Conservation (phyloP, 345 rosid genomes). For the Trapa bicornis region DNA sequence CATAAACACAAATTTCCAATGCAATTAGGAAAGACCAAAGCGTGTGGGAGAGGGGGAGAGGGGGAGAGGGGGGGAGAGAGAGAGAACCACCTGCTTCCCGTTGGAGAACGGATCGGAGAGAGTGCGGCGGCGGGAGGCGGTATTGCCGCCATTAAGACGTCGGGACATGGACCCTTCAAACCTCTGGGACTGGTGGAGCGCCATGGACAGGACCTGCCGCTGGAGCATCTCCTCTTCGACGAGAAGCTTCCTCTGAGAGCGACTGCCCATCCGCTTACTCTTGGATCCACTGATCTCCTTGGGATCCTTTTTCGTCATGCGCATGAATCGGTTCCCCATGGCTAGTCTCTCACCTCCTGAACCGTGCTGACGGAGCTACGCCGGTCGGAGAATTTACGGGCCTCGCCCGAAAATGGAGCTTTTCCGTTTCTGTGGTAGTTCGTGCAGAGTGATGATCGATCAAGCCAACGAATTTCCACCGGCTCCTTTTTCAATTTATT, state of each 20-base stretch:
- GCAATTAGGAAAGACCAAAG: background rate
- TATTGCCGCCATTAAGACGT: constrained; percentile 64
- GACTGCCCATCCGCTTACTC: constrained; percentile 50
- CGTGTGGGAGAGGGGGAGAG: constrained; percentile 1
- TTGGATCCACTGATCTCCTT: constrained; percentile 29
- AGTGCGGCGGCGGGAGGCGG: constrained; percentile 57
- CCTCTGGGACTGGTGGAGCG: constrained; percentile 88
- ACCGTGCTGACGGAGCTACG: background rate
- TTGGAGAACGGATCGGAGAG: constrained; percentile 61
- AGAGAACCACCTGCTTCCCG: constrained; percentile 43
- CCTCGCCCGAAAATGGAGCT: background rate
- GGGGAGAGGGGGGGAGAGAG: background rate
- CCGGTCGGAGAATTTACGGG: background rate
- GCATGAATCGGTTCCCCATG: constrained; percentile 76
- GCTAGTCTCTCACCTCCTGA: background rate
- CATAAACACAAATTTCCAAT: background rate
- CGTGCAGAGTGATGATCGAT: background rate
- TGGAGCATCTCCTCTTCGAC: constrained; percentile 86
- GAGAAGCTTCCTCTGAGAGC: constrained; percentile 74
- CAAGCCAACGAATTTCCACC: background rate
- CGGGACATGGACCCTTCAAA: constrained; percentile 98
- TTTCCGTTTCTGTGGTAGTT: background rate
- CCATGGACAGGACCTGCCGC: constrained; percentile 91
- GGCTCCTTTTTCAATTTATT: background rate
- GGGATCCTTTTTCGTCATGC: constrained; percentile 64